Percentiles rank a stretch among this genome's conserved stretches.
These are phyloP conservation scores for Wickerhamiella allomyrinae DNA, from an alignment of 805 yeast genomes.

Conservation along the genomic window DNA sequence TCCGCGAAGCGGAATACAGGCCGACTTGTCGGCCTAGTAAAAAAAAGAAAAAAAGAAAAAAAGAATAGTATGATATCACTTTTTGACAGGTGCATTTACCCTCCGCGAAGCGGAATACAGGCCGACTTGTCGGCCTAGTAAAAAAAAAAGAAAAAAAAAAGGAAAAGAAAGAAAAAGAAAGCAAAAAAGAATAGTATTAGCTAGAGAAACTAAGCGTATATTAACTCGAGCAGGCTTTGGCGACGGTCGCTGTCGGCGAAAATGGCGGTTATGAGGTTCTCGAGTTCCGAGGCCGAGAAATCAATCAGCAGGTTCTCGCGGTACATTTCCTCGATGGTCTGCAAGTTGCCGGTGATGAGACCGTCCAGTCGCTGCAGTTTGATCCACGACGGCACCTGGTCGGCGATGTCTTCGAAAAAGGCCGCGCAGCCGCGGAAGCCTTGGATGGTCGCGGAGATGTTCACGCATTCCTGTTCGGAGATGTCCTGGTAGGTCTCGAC, in stretches of 20 bases:
- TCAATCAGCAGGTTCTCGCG: slow-evolving; percentile 22
- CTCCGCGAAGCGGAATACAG: too few relatives aligned
- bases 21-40: too few relatives aligned
- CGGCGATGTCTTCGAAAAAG: slow-evolving; percentile 11
- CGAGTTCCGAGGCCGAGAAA: slow-evolving; percentile 22
- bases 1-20: too few relatives aligned
- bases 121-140: too few relatives aligned
- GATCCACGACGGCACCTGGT: slow-evolving; percentile 25
- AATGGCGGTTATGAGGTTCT: slow-evolving; percentile 21
- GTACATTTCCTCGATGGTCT: slow-evolving; percentile 20
- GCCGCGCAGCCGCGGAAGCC: slow-evolving; percentile 11
- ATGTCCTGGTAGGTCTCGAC: slow-evolving; percentile 20
- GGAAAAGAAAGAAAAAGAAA: background rate
- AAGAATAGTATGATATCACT: too few relatives aligned
- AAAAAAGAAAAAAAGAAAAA: background rate
- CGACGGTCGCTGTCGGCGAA: slow-evolving; percentile 25
- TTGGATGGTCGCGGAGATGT: slow-evolving; percentile 7
- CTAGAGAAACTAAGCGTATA: too few relatives aligned
- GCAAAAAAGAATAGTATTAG: background rate
- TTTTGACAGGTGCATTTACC: too few relatives aligned
- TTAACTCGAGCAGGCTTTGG: slow-evolving; percentile 13
- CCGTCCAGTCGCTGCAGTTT: slow-evolving; percentile 24
- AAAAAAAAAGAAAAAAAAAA: background rate
- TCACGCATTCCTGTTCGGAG: slow-evolving; percentile 19
- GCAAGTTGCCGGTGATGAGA: slow-evolving; percentile 23